These are phyloP conservation scores for Flaveria floridana DNA, from an alignment of 140 eudicot genomes.

Conservation along the genomic window DNA sequence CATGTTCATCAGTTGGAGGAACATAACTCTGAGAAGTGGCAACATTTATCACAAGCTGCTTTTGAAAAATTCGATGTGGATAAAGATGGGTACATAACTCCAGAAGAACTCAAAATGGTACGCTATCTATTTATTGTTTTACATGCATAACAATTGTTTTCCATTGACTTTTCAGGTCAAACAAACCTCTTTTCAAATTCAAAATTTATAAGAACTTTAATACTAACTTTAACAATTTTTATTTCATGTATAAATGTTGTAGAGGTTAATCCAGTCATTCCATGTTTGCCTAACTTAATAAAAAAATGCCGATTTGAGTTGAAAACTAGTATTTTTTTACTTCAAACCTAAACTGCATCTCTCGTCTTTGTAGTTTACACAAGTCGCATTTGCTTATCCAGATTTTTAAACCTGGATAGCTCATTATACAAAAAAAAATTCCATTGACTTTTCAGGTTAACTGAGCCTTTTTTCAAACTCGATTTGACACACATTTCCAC, in stretches of 20 bases:
- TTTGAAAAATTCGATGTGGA: conserved; percentile 93
- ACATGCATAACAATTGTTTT: neutral
- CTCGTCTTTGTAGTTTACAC: neutral
- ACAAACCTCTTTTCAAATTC: neutral
- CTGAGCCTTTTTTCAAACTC: neutral
- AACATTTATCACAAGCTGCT: conserved; percentile 79
- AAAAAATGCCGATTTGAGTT: neutral
- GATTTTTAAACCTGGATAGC: neutral
- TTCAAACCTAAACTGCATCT: neutral
- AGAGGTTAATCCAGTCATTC: neutral
- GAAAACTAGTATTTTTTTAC: neutral
- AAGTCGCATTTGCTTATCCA: neutral
- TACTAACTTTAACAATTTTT: neutral
- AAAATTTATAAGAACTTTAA: neutral
- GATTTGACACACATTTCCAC: conserved; percentile 8
- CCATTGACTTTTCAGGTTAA: neutral
- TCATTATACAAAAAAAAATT: neutral
- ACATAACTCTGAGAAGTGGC: conserved; percentile 85
- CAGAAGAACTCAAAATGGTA: conserved; percentile 93
- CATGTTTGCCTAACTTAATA: neutral
- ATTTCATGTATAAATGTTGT: neutral
- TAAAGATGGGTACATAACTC: conserved; percentile 86
- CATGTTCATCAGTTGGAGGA: conserved; percentile 96
- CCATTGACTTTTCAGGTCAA: conserved; percentile 5
- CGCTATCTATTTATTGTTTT: neutral